phyloP scores from a whole-genome alignment of 2,329 filamentous ascomycete species.

The Shiraia sp. region DNA sequence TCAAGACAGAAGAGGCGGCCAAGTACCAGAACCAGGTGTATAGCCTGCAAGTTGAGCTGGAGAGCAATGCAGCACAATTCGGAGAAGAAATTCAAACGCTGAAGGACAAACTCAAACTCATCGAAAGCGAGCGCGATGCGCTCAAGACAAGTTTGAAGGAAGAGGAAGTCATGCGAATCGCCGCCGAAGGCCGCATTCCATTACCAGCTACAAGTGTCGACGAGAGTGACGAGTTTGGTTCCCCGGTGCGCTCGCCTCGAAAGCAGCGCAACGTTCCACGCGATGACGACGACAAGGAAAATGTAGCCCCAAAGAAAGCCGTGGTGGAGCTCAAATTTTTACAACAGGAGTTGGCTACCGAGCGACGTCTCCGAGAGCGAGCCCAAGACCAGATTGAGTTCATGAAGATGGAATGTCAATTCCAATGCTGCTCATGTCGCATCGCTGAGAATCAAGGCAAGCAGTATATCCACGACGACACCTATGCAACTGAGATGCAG shows the following conservation, averaged over 20 bases:
- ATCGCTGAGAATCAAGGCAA: conserved; percentile 45
- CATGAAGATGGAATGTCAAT: conserved; percentile 72
- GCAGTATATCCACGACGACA: conserved; percentile 45
- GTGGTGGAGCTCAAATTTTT: conserved; percentile 52
- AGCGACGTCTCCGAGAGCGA: conserved; percentile 65
- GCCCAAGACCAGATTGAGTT: conserved; percentile 76
- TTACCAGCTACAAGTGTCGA: conserved; percentile 59
- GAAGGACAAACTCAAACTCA: conserved; percentile 64
- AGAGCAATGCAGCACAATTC: conserved; percentile 65
- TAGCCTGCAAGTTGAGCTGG: conserved; percentile 54
- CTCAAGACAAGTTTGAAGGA: conserved; percentile 73
- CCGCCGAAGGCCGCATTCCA: conserved; percentile 71
- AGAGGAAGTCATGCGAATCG: conserved; percentile 73
- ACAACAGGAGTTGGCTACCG: conserved; percentile 55
- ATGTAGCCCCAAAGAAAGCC: conserved; percentile 50
- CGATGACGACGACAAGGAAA: conserved; percentile 51
- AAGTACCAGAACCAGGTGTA: conserved; percentile 48
- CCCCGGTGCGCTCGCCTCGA: conserved; percentile 58
- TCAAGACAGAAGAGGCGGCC: conserved; percentile 38
- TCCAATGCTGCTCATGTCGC: conserved; percentile 67
- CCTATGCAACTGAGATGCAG: conserved; percentile 40
- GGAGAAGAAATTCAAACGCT: conserved; percentile 69
- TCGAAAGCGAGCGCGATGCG: conserved; percentile 75
- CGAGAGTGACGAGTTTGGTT: conserved; percentile 65
- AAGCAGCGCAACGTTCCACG: conserved; percentile 52